Conservation (phyloP, 345 rosid species). For the Trapa incisa region DNA sequence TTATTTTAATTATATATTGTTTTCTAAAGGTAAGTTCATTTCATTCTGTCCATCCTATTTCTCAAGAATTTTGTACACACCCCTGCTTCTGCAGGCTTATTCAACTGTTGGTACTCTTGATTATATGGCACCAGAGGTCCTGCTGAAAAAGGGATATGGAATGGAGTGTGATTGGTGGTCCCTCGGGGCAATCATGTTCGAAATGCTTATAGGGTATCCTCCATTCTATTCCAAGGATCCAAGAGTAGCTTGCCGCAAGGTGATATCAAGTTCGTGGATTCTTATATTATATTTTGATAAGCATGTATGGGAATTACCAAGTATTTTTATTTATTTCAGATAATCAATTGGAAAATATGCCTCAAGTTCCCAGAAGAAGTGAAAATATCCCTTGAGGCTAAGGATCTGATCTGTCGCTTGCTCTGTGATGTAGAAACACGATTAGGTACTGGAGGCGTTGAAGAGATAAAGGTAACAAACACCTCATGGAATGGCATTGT, state of each 20-base stretch:
- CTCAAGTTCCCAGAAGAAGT: slow-evolving; percentile 94
- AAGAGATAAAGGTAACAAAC: slow-evolving; percentile 66
- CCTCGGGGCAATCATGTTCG: slow-evolving; percentile 91
- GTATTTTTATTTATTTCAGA: slow-evolving; percentile 27
- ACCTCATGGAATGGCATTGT: not conserved
- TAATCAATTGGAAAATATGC: slow-evolving; percentile 87
- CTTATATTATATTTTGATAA: not conserved
- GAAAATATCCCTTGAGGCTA: slow-evolving; percentile 72
- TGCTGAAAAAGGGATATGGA: slow-evolving; percentile 94
- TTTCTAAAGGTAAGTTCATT: not conserved
- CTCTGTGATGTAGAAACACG: slow-evolving; percentile 89
- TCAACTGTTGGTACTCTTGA: slow-evolving; percentile 99
- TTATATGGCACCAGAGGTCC: slow-evolving; percentile 98
- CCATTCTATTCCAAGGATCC: slow-evolving; percentile 98
- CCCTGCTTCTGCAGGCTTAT: slow-evolving; percentile 46
- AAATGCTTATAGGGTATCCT: slow-evolving; percentile 97
- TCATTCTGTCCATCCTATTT: not conserved
- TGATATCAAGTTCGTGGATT: slow-evolving; percentile 6
- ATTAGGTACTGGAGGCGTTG: slow-evolving; percentile 79
- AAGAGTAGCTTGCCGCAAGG: slow-evolving; percentile 94
- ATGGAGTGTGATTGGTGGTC: slow-evolving; percentile 99
- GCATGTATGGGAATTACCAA: slow-evolving; percentile 12
- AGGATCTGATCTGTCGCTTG: slow-evolving; percentile 75
- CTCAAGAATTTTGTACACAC: slow-evolving; percentile 1
- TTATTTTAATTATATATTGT: not conserved